Percentiles rank a stretch among this genome's conserved stretches.
Evolutionary conservation across 345 rosid genomes (phyloP).

Genomic region (Brassica rapa): DNA sequence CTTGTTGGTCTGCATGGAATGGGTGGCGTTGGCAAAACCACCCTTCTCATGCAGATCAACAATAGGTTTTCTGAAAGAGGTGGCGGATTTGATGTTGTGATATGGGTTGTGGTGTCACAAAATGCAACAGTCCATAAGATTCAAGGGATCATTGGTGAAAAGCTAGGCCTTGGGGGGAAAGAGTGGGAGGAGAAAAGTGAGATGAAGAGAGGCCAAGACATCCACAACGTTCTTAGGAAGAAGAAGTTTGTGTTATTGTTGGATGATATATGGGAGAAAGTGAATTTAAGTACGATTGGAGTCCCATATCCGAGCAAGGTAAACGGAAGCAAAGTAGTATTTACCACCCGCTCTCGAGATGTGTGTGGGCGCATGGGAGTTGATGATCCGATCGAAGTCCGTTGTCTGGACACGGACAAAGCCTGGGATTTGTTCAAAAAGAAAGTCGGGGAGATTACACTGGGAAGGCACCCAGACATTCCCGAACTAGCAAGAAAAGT

Average conservation of each 20-base stretch:
- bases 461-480: not conserved
- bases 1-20: not conserved
- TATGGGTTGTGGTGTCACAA: not conserved
- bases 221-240: not conserved
- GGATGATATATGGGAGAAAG: not conserved
- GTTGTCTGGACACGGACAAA: not conserved
- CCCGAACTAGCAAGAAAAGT: not conserved
- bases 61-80: not conserved
- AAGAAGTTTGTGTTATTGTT: not conserved
- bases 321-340: not conserved
- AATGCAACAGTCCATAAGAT: not conserved
- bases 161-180: not conserved
- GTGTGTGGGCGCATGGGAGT: not conserved
- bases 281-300: not conserved
- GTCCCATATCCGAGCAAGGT: not conserved
- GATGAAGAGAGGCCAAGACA: not conserved
- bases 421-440: not conserved
- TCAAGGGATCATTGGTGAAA: not conserved
- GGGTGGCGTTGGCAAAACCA: not conserved
- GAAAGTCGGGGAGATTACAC: not conserved
- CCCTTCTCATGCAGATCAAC: not conserved
- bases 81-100: not conserved
- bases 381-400: not conserved
- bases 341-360: not conserved
- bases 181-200: not conserved